These are phyloP conservation scores for Lachnellula hyalina DNA, from an alignment of 2,329 filamentous ascomycete genomes.

Conservation along the genomic window DNA sequence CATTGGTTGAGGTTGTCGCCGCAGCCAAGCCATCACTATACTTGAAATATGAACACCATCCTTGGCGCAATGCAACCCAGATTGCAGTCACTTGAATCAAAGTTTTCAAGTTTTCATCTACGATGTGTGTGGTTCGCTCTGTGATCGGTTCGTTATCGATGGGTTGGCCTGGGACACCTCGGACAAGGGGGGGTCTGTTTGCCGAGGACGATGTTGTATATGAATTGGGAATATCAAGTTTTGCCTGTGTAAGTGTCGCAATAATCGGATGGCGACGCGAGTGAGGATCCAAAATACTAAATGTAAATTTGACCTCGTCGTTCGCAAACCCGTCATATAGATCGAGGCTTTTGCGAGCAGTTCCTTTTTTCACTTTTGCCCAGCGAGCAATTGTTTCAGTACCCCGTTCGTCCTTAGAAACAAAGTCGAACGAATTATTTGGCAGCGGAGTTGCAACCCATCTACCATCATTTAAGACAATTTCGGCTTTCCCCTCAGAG, in stretches of 20 bases:
- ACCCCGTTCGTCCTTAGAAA: constrained; percentile 47
- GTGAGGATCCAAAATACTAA: constrained; percentile 68
- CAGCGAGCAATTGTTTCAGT: constrained; percentile 59
- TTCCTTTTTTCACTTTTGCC: constrained; percentile 46
- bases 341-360: constrained; percentile 32
- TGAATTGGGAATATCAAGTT: constrained; percentile 63
- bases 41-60: constrained; percentile 37
- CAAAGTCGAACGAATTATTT: constrained; percentile 62
- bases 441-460: constrained; percentile 50
- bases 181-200: constrained; percentile 38
- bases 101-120: constrained; percentile 41
- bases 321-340: constrained; percentile 24
- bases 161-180: constrained; percentile 3
- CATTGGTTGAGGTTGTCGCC: constrained; percentile 3
- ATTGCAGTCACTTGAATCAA: constrained; percentile 49
- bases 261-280: constrained; percentile 69
- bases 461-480: constrained; percentile 60
- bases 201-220: constrained; percentile 54
- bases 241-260: constrained; percentile 58
- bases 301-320: constrained; percentile 59
- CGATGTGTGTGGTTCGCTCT: constrained; percentile 33
- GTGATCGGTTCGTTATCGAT: constrained; percentile 19
- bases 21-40: constrained; percentile 28
- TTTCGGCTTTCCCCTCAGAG: constrained; percentile 42
- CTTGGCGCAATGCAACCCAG: constrained; percentile 46